These are phyloP conservation scores for Cucurbita pepo DNA, from an alignment of 306 rosid genomes.

Conservation along the genomic window DNA sequence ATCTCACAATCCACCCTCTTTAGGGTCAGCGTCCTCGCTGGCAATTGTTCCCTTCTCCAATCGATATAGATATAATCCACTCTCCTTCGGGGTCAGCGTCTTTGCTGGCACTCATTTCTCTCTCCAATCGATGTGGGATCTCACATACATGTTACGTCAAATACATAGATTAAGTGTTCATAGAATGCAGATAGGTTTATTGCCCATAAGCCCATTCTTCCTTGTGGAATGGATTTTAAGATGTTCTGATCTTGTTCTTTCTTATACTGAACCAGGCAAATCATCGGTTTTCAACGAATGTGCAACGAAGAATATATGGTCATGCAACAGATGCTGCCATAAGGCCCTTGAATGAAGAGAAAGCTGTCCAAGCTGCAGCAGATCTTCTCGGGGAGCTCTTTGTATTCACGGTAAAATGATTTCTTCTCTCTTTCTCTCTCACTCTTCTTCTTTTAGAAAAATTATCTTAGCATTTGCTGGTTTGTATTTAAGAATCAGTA, in stretches of 20 bases:
- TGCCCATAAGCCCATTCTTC: neutral
- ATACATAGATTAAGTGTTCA: neutral
- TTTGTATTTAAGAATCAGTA: neutral
- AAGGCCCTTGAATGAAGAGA: slow-evolving; percentile 65
- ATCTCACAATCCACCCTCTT: no score
- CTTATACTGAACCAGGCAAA: slow-evolving; percentile 24
- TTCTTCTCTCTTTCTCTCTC: neutral
- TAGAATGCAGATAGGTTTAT: neutral
- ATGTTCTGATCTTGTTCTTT: neutral
- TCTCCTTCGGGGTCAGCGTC: no score
- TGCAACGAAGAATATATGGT: slow-evolving; percentile 68
- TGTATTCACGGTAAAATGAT: slow-evolving; percentile 43
- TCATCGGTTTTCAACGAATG: slow-evolving; percentile 47
- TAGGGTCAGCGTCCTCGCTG: no score
- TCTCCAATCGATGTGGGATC: no score
- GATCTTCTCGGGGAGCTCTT: slow-evolving; percentile 68
- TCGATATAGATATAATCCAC: no score
- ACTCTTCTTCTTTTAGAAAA: neutral
- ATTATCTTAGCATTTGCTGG: neutral
- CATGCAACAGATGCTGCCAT: slow-evolving; percentile 45
- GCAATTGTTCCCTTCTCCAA: no score
- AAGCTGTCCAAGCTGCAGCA: slow-evolving; percentile 75
- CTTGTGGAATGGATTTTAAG: neutral
- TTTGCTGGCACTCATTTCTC: no score
- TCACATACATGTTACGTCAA: neutral